Evolutionary conservation across 305 asterid genomes (phyloP), one percentile per base, ranked within the genome.

Genomic region (Ilex paraguariensis): DNA sequence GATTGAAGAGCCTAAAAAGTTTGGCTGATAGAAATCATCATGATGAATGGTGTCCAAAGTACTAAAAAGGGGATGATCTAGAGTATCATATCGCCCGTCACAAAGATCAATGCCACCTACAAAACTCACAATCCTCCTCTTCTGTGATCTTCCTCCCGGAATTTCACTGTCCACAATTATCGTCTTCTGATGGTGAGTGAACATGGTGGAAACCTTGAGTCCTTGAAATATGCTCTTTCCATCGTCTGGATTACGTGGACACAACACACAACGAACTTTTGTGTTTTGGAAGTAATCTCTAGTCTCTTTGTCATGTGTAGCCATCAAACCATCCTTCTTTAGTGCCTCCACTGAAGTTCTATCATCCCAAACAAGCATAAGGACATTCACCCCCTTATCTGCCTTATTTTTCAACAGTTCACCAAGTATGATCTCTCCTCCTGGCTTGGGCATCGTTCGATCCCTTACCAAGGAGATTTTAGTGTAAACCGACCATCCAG

Each of bases 51-150:
- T 66, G 55, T 78, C 69, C 66, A 92, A 51, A 0, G 97, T 85
- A 56, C 80, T 51, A 40, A 92, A 92, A 13, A 89, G 68, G 2
- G 89, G 82, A 62, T 92, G 98, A 4, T 50, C 50, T n/a, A 76
- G 62, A 0, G 88, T 84, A 55, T 92, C 97, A 10, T 85, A 92
- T 40, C 98, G 76, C 0, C 98, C 98, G 51, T 89, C 87, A 60
- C 98, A 89, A 3, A 92, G 85, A 59, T 92, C 98, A 13, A 92
- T 87, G 2, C 97, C 98, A 2, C 98, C 98, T 1, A 92, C 64
- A 54, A 87, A 92, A 64, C 96, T 81, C 7, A 85, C 75, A 5
- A 92, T 76, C 48, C 74, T 73, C 33, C 97, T 74, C 76, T 62
- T 81, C 3, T 54, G 57, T 2, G 66, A 13, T 36, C 6, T 28